A percentile compares a stretch with the other conserved stretches of the same genome.
Evolutionary conservation across 305 asterid genomes (phyloP).

Genomic region (Withania somnifera): DNA sequence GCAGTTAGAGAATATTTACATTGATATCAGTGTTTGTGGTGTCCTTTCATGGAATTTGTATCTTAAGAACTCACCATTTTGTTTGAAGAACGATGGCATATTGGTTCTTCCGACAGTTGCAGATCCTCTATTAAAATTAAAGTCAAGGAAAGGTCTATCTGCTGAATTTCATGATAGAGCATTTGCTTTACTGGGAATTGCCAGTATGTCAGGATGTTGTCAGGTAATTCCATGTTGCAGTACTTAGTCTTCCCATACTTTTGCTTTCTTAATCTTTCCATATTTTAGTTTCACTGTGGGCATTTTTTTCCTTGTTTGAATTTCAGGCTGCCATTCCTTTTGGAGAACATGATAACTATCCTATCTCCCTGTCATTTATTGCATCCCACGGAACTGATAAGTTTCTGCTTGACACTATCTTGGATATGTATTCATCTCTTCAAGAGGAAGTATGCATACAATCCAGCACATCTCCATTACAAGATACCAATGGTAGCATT

Average conservation of each 20-base stretch:
- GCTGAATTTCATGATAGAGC: conserved; percentile 46
- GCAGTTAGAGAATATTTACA: background rate
- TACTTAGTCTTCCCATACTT: background rate
- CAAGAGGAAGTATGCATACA: conserved; percentile 46
- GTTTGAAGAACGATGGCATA: conserved; percentile 55
- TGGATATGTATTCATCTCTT: conserved; percentile 73
- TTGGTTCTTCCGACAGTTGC: conserved; percentile 70
- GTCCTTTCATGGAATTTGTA: background rate
- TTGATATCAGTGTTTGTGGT: background rate
- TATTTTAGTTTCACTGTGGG: background rate
- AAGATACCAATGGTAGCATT: conserved; percentile 43
- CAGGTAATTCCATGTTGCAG: conserved; percentile 37
- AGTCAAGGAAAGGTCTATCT: conserved; percentile 33
- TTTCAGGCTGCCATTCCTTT: conserved; percentile 69
- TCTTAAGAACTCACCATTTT: background rate
- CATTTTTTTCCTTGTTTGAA: conserved; percentile 1
- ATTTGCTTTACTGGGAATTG: conserved; percentile 53
- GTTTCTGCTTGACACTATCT: conserved; percentile 74
- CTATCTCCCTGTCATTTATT: conserved; percentile 60
- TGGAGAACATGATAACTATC: conserved; percentile 57
- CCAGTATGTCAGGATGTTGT: conserved; percentile 79
- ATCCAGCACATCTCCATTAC: conserved; percentile 39
- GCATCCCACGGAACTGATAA: conserved; percentile 83
- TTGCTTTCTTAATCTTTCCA: background rate
- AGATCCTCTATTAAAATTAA: conserved; percentile 59